Conservation (phyloP, 2,329 filamentous ascomycete species). For the Colletotrichum horii region DNA sequence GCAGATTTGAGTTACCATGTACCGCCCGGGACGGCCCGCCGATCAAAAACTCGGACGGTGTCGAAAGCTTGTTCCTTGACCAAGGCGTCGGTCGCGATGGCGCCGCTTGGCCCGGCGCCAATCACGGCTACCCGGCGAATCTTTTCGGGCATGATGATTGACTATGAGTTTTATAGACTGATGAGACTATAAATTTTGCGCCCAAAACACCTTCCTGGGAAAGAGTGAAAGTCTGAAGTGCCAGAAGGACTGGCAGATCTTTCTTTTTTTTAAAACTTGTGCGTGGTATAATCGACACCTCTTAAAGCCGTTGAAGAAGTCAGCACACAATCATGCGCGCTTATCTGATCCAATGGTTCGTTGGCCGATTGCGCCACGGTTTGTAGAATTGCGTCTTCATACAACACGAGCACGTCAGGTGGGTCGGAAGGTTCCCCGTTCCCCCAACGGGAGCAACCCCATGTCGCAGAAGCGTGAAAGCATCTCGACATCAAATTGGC, state of each 20-base stretch:
- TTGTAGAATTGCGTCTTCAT: slow-evolving; percentile 10
- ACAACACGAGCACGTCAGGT: slow-evolving; percentile 16
- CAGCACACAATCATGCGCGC: background rate
- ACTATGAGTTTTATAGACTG: background rate
- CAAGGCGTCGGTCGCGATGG: slow-evolving; percentile 62
- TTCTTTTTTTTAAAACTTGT: background rate
- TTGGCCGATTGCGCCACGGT: background rate
- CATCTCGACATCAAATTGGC: background rate
- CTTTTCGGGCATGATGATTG: background rate
- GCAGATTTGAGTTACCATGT: slow-evolving; percentile 49
- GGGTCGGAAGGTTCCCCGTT: background rate
- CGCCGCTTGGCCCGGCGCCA: slow-evolving; percentile 61
- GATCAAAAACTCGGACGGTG: slow-evolving; percentile 62
- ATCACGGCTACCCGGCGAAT: slow-evolving; percentile 54
- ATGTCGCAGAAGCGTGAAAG: background rate
- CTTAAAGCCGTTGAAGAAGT: fast-evolving
- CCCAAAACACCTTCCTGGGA: fast-evolving
- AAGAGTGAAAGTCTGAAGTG: fast-evolving
- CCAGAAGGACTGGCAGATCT: fast-evolving
- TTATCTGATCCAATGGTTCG: background rate
- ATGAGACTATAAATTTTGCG: background rate
- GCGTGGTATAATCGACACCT: fast-evolving
- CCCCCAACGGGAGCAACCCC: background rate
- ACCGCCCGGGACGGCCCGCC: slow-evolving; percentile 58
- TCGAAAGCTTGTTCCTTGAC: slow-evolving; percentile 61